These are phyloP conservation scores for Hamamelis virginiana DNA, from an alignment of 164 flowering plant genomes.

Conservation along the genomic window DNA sequence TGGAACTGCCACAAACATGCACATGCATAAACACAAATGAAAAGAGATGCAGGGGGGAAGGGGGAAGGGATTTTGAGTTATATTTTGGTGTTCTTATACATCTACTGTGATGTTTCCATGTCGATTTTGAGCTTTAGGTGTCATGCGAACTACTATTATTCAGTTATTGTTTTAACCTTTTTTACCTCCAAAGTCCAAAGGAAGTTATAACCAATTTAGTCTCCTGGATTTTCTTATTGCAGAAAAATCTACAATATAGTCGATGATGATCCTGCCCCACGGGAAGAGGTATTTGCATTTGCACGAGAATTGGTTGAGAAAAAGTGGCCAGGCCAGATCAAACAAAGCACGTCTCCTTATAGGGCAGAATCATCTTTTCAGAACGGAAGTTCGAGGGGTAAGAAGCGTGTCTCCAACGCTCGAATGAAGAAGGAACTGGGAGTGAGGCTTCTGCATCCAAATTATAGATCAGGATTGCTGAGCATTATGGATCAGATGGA, in stretches of 20 bases:
- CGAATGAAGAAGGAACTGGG: conserved; percentile 77
- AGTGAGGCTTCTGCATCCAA: conserved; percentile 64
- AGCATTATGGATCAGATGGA: conserved; percentile 52
- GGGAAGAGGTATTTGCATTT: conserved; percentile 69
- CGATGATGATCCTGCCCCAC: conserved; percentile 85
- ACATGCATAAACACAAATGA: too few species aligned
- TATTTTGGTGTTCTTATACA: too few species aligned
- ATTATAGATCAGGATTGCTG: conserved; percentile 66
- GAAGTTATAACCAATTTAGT: neutral
- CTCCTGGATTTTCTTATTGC: conserved; percentile 12
- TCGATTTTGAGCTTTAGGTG: too few species aligned
- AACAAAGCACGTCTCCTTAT: conserved; percentile 7
- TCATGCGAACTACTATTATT: too few species aligned
- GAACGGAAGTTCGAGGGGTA: conserved; percentile 25
- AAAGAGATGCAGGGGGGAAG: too few species aligned
- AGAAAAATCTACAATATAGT: conserved; percentile 78
- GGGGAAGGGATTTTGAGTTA: too few species aligned
- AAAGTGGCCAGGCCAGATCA: conserved; percentile 52
- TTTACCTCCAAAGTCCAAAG: too few species aligned
- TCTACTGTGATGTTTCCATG: too few species aligned
- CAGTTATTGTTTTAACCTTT: too few species aligned
- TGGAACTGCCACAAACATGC: too few species aligned
- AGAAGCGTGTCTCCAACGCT: conserved; percentile 73
- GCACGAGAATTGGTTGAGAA: conserved; percentile 54
- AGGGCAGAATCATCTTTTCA: neutral